These are phyloP conservation scores for Trypanosoma mega DNA, from an alignment of 208 protist species.

Conservation along the genomic window DNA sequence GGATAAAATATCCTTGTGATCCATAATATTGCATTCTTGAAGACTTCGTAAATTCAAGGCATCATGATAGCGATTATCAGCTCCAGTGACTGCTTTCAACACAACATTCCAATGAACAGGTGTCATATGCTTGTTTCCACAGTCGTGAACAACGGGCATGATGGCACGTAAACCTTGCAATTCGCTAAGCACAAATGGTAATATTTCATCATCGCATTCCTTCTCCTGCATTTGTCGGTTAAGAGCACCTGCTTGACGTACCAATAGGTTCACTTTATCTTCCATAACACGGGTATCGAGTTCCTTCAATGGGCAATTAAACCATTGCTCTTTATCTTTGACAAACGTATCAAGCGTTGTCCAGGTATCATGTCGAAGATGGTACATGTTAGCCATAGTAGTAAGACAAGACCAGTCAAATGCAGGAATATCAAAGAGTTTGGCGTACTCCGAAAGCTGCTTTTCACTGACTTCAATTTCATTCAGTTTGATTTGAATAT, in stretches of 20 bases:
- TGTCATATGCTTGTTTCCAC: constrained; percentile 93
- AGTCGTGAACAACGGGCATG: constrained; percentile 90
- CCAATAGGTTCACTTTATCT: constrained; percentile 80
- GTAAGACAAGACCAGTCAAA: constrained; percentile 84
- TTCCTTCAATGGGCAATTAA: constrained; percentile 74
- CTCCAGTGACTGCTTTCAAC: constrained; percentile 84
- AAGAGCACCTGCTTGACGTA: constrained; percentile 58
- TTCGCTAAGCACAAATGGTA: constrained; percentile 73
- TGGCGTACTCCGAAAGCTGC: constrained; percentile 80
- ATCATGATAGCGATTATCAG: constrained; percentile 86
- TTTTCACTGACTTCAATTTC: constrained; percentile 70
- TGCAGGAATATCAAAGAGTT: constrained; percentile 73
- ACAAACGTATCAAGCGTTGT: constrained; percentile 77
- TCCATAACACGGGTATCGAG: constrained; percentile 85
- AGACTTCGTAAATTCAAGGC: constrained; percentile 78
- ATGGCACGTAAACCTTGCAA: constrained; percentile 73
- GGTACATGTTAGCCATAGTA: constrained; percentile 56
- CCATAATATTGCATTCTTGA: constrained; percentile 82
- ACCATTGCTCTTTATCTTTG: constrained; percentile 84
- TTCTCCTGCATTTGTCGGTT: constrained; percentile 79
- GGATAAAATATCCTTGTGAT: constrained; percentile 78
- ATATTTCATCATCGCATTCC: constrained; percentile 83
- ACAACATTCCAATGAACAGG: constrained; percentile 90
- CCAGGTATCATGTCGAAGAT: constrained; percentile 81
- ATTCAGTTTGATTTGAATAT: constrained; percentile 72